Evolutionary conservation across 768 basidiomycete species (phyloP).

Genomic region (Psilocybe cubensis): DNA sequence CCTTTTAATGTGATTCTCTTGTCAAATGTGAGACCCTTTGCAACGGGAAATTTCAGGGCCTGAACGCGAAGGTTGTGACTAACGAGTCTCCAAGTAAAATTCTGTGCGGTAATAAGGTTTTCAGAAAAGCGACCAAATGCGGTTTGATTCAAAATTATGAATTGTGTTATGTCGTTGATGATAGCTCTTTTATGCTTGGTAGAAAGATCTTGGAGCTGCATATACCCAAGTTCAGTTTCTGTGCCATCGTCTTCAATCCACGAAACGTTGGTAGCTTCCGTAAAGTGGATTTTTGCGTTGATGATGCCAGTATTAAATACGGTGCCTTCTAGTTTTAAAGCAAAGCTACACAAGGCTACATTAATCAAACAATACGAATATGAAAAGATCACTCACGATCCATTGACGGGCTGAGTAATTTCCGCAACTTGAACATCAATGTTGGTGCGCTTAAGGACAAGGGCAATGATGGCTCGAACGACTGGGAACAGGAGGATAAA

Average conservation of each 20-base stretch:
- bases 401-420: conserved; percentile 58
- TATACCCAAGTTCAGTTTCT: conserved; percentile 56
- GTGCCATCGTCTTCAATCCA: conserved; percentile 56
- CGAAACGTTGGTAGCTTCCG: conserved; percentile 55
- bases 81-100: conserved; percentile 69
- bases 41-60: conserved; percentile 68
- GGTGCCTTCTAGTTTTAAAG: conserved; percentile 52
- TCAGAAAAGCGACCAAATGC: conserved; percentile 67
- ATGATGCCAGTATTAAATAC: conserved; percentile 72
- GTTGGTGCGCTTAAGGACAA: conserved; percentile 59
- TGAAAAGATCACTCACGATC: conserved; percentile 45
- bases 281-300: conserved; percentile 64
- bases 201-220: conserved; percentile 49
- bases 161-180: conserved; percentile 63
- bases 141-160: conserved; percentile 55
- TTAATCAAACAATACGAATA: neutral
- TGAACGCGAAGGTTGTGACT: conserved; percentile 63
- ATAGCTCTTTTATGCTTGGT: conserved; percentile 59
- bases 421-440: conserved; percentile 56
- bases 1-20: conserved; percentile 64
- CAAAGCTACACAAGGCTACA: conserved; percentile 44
- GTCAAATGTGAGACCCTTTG: conserved; percentile 66
- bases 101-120: conserved; percentile 64
- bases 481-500: conserved; percentile 75
- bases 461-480: conserved; percentile 65